phyloP scores from a whole-genome alignment of 805 yeast species.

The Tetrapisispora taiwanensis region DNA sequence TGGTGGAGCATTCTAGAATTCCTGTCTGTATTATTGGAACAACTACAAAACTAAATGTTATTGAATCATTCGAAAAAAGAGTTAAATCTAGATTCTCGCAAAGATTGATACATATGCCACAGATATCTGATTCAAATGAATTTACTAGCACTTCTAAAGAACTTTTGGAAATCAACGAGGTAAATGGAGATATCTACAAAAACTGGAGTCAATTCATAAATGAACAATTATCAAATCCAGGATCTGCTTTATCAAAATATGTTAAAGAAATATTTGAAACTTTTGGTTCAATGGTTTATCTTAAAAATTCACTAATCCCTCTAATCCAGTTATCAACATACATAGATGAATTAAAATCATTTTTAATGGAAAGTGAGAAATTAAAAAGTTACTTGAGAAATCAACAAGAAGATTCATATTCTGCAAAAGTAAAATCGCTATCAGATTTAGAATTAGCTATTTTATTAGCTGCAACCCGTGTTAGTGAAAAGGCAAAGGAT shows the following conservation, averaged over 20 bases:
- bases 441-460: constrained; percentile 66
- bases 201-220: constrained; percentile 39
- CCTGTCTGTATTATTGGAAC: constrained; percentile 79
- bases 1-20: constrained; percentile 57
- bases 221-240: constrained; percentile 17
- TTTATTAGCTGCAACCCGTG: constrained; percentile 66
- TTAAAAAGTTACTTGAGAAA: constrained; percentile 24
- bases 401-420: constrained; percentile 19
- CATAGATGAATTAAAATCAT: constrained; percentile 21
- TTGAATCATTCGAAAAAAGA: constrained; percentile 81
- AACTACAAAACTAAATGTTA: constrained; percentile 61
- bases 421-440: constrained; percentile 30
- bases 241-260: constrained; percentile 29
- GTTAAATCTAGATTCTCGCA: constrained; percentile 87
- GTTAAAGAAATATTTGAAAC: constrained; percentile 46
- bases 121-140: constrained; percentile 37
- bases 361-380: constrained; percentile 8
- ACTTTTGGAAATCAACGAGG: constrained; percentile 25
- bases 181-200: constrained; percentile 12
- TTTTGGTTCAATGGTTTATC: constrained; percentile 44
- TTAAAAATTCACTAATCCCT: constrained; percentile 37
- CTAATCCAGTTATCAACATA: constrained; percentile 30
- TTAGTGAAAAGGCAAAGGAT: constrained; percentile 46
- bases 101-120: constrained; percentile 51
- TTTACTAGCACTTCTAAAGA: constrained; percentile 41